These are phyloP conservation scores for Coniferiporia sulphurascens DNA, from an alignment of 1,284 basidiomycete genomes.

Conservation along the genomic window DNA sequence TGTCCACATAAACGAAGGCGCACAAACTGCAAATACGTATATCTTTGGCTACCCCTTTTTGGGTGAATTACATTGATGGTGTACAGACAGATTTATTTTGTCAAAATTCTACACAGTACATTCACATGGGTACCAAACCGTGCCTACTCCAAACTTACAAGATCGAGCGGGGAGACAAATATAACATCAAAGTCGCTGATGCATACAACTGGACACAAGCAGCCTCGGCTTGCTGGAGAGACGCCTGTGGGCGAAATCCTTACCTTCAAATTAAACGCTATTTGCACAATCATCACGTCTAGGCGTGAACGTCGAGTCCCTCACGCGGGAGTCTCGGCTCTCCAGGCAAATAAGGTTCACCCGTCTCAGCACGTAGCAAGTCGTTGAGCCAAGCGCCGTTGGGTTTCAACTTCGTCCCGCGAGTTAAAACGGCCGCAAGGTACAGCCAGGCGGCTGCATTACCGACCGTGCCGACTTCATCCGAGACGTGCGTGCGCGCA, in stretches of 20 bases:
- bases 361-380: conserved; percentile 65
- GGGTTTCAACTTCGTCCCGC: conserved; percentile 69
- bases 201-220: not conserved
- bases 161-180: not conserved
- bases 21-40: no score
- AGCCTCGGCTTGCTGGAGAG: not conserved
- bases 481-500: conserved; percentile 68
- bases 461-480: conserved; percentile 77
- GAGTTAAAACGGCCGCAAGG: conserved; percentile 70
- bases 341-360: conserved; percentile 54
- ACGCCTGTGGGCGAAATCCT: not conserved
- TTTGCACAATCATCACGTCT: conserved; percentile 1
- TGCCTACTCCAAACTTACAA: not conserved
- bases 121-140: not conserved
- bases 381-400: conserved; percentile 80
- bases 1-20: no score
- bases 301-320: conserved; percentile 45
- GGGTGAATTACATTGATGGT: no score
- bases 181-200: not conserved
- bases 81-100: no score
- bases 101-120: not conserved
- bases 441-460: conserved; percentile 80
- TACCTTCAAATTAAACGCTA: not conserved
- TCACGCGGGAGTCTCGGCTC: conserved; percentile 67
- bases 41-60: no score